phyloP scores from a whole-genome alignment of 768 basidiomycete genomes.

The Phlebiopsis flavidoalba region DNA sequence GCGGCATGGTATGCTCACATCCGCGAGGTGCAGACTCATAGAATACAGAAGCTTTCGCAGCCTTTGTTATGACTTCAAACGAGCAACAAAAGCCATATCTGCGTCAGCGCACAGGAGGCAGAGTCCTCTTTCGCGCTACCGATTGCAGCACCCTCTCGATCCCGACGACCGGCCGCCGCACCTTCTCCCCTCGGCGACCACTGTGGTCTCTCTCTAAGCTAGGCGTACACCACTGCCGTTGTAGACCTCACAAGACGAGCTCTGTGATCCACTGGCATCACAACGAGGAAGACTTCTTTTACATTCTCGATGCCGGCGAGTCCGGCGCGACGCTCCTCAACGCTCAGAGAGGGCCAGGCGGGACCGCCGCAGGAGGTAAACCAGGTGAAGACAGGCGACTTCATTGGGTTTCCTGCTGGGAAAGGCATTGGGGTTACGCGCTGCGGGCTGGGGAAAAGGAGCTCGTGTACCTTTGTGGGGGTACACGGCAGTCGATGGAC shows the following conservation, averaged over 20 bases:
- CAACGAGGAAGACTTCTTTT: constrained; percentile 20
- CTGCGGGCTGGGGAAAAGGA: constrained; percentile 16
- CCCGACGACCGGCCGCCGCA: constrained; percentile 3
- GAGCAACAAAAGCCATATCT: too few relatives aligned
- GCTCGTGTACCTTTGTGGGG: constrained; percentile 21
- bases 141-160: constrained; percentile 11
- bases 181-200: constrained; percentile 15
- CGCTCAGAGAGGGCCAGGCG: not conserved
- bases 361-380: constrained; percentile 14
- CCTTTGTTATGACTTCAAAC: too few relatives aligned
- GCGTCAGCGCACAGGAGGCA: not conserved
- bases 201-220: constrained; percentile 16
- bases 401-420: constrained; percentile 20
- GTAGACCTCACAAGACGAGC: constrained; percentile 14
- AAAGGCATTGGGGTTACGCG: constrained; percentile 13
- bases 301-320: constrained; percentile 16
- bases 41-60: too few relatives aligned
- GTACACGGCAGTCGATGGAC: constrained; percentile 18
- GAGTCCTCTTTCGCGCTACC: not conserved
- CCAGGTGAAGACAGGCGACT: constrained; percentile 17
- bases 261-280: constrained; percentile 17
- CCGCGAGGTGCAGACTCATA: too few relatives aligned
- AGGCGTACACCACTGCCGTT: constrained; percentile 17
- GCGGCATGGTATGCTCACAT: too few relatives aligned
- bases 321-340: constrained; percentile 9